Percentiles rank a stretch among this genome's conserved stretches.
Conservation (phyloP, 163 green algal genomes). For the Chlorella variabilis region DNA sequence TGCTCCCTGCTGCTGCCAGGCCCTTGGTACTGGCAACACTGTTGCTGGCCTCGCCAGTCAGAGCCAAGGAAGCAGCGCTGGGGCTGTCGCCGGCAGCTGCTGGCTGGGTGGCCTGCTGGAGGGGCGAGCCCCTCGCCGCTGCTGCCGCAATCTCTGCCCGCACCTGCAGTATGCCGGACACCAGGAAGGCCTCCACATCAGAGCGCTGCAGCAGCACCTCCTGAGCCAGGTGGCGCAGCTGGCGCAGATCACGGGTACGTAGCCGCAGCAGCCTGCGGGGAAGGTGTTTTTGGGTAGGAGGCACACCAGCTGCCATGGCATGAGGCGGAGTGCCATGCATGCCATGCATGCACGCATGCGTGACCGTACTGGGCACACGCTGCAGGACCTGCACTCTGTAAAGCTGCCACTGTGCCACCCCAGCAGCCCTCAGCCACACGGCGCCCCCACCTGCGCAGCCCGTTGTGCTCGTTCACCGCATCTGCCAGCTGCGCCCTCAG, state of each 20-base stretch:
- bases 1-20: neutral
- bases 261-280: constrained; percentile 71
- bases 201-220: constrained; percentile 86
- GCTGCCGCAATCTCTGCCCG: neutral
- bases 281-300: no score
- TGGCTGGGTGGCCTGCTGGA: no score
- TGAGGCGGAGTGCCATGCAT: neutral
- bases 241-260: constrained; percentile 82
- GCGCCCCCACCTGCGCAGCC: constrained; percentile 57
- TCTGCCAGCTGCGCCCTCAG: constrained; percentile 53
- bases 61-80: no score
- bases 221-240: constrained; percentile 79
- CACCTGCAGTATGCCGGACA: constrained; percentile 78
- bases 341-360: neutral
- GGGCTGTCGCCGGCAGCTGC: no score
- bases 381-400: neutral
- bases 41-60: no score
- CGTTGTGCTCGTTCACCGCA: constrained; percentile 59
- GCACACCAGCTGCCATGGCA: no score
- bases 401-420: neutral
- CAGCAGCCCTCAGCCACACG: neutral
- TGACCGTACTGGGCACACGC: no score
- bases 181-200: constrained; percentile 92
- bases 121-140: constrained; percentile 11
- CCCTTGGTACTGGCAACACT: no score